Conservation (phyloP, 73 alveolate species). For the Paramecium pentaurelia region DNA sequence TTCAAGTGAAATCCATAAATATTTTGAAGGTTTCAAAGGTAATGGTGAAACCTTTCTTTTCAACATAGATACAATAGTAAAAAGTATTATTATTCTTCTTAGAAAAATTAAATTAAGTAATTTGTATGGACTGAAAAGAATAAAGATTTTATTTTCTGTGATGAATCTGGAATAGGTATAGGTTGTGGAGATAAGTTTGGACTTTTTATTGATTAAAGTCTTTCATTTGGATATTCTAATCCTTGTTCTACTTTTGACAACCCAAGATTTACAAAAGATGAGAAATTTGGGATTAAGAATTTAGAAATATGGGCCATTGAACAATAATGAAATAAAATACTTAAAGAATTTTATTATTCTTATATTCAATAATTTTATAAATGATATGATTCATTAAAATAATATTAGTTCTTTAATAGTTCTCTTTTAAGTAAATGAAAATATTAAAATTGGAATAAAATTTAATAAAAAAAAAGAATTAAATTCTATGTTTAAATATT, state of each 20-base stretch:
- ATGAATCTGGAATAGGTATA: neutral
- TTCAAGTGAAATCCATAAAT: neutral
- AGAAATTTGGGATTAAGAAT: neutral
- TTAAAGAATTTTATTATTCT: too few relatives aligned
- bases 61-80: neutral
- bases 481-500: too few relatives aligned
- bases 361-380: too few relatives aligned
- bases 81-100: too few relatives aligned
- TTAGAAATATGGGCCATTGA: neutral
- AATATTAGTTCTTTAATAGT: too few relatives aligned
- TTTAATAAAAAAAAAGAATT: too few relatives aligned
- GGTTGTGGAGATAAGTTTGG: conserved; percentile 55
- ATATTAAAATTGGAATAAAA: too few relatives aligned
- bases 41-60: conserved; percentile 33
- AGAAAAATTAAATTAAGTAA: neutral
- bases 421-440: too few relatives aligned
- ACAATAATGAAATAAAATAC: neutral
- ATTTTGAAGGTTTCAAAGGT: neutral
- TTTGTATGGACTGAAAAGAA: conserved; percentile 4
- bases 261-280: neutral
- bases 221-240: neutral
- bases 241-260: conserved; percentile 27
- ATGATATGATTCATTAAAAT: too few relatives aligned
- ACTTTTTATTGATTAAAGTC: neutral
- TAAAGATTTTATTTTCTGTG: neutral